Base-by-base conservation (phyloP, 495 filamentous ascomycete genomes). In the Peziza echinospora region DNA sequence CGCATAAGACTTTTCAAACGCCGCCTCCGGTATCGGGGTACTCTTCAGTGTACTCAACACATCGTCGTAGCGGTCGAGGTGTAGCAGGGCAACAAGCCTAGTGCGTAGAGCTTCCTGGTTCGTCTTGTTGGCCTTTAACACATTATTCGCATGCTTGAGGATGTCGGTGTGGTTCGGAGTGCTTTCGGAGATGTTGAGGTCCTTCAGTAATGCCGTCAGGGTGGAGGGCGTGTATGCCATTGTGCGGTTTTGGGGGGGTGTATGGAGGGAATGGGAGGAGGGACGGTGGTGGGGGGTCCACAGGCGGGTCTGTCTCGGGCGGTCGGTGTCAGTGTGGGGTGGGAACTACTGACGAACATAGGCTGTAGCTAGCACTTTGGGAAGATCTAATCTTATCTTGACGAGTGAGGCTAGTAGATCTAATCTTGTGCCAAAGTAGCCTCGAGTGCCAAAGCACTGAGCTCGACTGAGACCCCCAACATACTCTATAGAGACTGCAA, bases 61-160 rank as follows among this genome's bases (percentile, higher is more conserved):
- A 64, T 97, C 89, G 17, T 89, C 79, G 61, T 79, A 94, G 48
- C 86, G 83, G 60, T 99, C 91, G 44, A 96, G 76, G 59, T 91
- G 92, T 44, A 96, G 63, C 26, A 99, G 70, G 9, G 89, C 85
- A 28, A 96, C 80, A 8, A 77, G 70, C 51, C 82, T 84, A 26
- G 78, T 77, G 60, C 80, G 79, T 40, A 82, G 81, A 5, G 81
- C 78, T 21, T 77, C 68, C 23, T 69, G 42, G 50, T 86, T 76
- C 39, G 59, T 64, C 56, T 75, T 77, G 2, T 71, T 72, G 22
- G 71, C 70, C 58, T 71, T 73, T 26, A 89, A 67, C 3, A 69
- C 65, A 26, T 70, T 69, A 62, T 89, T 81, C 57, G 78, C 76
- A 41, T 82, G 74, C 51, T 70, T 70, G 11, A 87, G 67, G 26